Evolutionary conservation across 176 grass and related monocot genomes (phyloP), one percentile per base, ranked within the genome.

Genomic region (Rhynchospora breviuscula): DNA sequence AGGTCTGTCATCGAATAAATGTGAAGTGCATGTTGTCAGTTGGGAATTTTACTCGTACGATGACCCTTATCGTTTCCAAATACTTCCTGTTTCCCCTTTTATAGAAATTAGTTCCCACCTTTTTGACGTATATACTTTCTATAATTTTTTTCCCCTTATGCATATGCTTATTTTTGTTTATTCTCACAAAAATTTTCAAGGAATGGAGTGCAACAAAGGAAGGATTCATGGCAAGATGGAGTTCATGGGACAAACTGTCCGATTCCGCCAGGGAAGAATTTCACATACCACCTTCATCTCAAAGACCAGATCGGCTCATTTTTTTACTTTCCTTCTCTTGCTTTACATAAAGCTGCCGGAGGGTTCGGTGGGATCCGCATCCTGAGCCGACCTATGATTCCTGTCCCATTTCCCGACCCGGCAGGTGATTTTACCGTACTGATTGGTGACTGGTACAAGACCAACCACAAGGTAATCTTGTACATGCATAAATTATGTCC

Each of bases 211-310:
- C 95, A 98, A 62, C 89, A 93, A 2, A 91, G 91, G 23, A 94
- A 87, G 66, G 89, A 93, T 44, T 98, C 92, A 44, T 98, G 92
- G 92, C 83, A 98, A 47, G 95, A 98, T 14, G 95, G 95, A 2
- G 90, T 98, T 57, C 88, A 67, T 0, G 92, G 92, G 11, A 98
- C 95, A 23, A 95, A 91, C 78, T 95, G 95, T 57, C 91, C 92
- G 0, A 95, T 98, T 58, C 91, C 86, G 0, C 87, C 95, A 0
- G 91, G 86, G 1, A 85, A 88, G 47, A 93, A 95, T 85, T 95
- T 86, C 84, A 98, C 91, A 0, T 97, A 93, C 59, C 77, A 63
- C 15, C 60, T 97, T 84, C 93, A 89, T 49, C 59, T 91, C 4
- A 95, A 95, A 83, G 93, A 95, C 17, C 93, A 95, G 23, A 95